phyloP scores from a whole-genome alignment of 1,139 yeast species.

The Waltiozyma solani region DNA sequence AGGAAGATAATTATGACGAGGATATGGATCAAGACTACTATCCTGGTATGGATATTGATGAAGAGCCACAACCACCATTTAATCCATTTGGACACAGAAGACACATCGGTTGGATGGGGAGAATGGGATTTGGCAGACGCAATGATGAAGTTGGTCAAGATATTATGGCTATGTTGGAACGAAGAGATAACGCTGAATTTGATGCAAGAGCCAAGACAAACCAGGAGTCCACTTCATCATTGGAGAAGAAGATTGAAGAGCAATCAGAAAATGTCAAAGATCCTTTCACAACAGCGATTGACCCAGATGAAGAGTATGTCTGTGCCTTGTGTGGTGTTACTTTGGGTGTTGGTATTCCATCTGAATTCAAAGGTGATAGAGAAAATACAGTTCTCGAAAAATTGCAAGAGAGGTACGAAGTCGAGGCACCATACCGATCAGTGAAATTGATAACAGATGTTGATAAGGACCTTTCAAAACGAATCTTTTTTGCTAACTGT shows the following conservation, averaged over 20 bases:
- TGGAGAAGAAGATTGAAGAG: conserved; percentile 11
- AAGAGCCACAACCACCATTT: too few species aligned
- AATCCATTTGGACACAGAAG: too few species aligned
- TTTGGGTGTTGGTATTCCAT: conserved; percentile 64
- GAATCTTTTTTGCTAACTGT: conserved; percentile 61
- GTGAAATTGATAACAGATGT: conserved; percentile 35
- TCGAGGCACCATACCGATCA: conserved; percentile 61
- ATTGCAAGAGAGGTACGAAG: conserved; percentile 23
- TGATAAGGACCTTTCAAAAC: conserved; percentile 54
- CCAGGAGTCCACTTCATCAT: conserved; percentile 21
- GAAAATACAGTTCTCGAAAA: conserved; percentile 20
- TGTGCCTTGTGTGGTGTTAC: conserved; percentile 66
- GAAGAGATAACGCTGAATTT: conserved; percentile 26
- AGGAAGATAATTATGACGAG: too few species aligned
- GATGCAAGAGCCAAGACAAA: conserved; percentile 23
- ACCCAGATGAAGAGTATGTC: conserved; percentile 26
- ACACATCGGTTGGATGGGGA: too few species aligned
- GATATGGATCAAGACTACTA: too few species aligned
- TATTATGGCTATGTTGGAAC: conserved; percentile 24
- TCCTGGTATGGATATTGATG: too few species aligned
- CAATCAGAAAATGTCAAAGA: conserved; percentile 19
- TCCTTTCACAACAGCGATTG: conserved; percentile 24
- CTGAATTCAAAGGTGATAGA: conserved; percentile 29
- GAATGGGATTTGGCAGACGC: too few species aligned
- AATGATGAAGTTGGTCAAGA: conserved; percentile 25